phyloP scores from a whole-genome alignment of 805 yeast species.

The Candida takata region DNA sequence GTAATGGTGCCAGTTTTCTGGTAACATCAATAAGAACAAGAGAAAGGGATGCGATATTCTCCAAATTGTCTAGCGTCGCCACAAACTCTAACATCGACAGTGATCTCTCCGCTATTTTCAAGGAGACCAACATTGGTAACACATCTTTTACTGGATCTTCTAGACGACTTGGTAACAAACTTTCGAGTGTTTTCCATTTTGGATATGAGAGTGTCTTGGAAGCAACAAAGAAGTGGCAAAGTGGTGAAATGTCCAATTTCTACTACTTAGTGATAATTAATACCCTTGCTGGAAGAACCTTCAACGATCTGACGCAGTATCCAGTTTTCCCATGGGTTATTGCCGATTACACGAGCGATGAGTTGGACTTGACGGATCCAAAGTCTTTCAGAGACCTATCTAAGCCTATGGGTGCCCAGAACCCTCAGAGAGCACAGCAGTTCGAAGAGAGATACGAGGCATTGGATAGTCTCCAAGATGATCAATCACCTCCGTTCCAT shows the following conservation, averaged over 20 bases:
- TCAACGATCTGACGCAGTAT: slow-evolving; percentile 83
- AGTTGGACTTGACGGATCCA: slow-evolving; percentile 58
- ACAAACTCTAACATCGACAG: slow-evolving; percentile 44
- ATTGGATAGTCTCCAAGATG: slow-evolving; percentile 51
- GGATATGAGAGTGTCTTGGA: slow-evolving; percentile 30
- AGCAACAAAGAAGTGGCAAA: slow-evolving; percentile 66
- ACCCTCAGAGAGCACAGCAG: slow-evolving; percentile 46
- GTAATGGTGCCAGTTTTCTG: slow-evolving; percentile 63
- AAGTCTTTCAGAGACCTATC: slow-evolving; percentile 64
- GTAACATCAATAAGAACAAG: slow-evolving; percentile 52
- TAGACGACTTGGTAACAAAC: slow-evolving; percentile 32
- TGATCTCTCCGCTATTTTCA: slow-evolving; percentile 48
- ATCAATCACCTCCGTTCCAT: slow-evolving; percentile 68
- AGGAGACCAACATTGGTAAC: slow-evolving; percentile 34
- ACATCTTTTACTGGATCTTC: slow-evolving; percentile 26
- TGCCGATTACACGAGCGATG: slow-evolving; percentile 70
- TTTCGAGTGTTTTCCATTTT: slow-evolving; percentile 39
- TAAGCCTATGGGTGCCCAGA: slow-evolving; percentile 91
- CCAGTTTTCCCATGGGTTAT: slow-evolving; percentile 92
- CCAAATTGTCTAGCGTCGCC: slow-evolving; percentile 41
- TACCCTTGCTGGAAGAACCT: slow-evolving; percentile 82
- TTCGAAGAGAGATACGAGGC: slow-evolving; percentile 73
- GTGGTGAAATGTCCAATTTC: slow-evolving; percentile 76
- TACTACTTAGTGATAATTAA: slow-evolving; percentile 74
- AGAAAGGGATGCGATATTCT: slow-evolving; percentile 51